Conservation (phyloP, 768 basidiomycete genomes). For the Podaxis sp. region DNA sequence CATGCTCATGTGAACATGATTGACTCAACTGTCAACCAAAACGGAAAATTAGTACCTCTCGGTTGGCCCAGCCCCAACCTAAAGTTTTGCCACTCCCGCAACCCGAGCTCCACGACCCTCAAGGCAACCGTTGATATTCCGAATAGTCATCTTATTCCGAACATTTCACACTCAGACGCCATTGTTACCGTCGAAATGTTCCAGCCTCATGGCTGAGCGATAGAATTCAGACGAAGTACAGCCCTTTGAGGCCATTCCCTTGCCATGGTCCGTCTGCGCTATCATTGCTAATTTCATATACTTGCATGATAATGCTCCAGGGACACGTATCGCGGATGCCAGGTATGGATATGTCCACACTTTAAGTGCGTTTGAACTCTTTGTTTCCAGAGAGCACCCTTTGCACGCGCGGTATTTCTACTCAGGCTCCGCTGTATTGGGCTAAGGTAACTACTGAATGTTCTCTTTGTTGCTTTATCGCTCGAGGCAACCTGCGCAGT, state of each 20-base stretch:
- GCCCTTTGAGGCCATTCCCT: neutral
- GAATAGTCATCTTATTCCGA: neutral
- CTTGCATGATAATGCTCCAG: neutral
- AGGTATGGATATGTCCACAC: slow-evolving; percentile 5
- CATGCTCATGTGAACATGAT: neutral
- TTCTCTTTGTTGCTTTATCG: neutral
- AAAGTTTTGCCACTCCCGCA: neutral
- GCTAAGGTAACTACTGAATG: neutral
- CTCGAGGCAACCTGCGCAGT: neutral
- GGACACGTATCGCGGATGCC: neutral
- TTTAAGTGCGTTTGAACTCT: neutral
- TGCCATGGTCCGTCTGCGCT: neutral
- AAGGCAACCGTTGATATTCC: neutral
- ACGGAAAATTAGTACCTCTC: slow-evolving; percentile 5
- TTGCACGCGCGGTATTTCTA: neutral
- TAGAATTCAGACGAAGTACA: neutral
- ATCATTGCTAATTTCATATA: neutral
- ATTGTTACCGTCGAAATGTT: slow-evolving; percentile 1
- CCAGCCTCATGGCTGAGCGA: slow-evolving; percentile 6
- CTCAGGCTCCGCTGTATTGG: neutral
- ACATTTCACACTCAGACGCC: slow-evolving; percentile 10
- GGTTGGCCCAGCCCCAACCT: neutral
- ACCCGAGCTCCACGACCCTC: neutral
- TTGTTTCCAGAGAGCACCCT: neutral
- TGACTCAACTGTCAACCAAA: neutral